Evolutionary conservation across 2,329 filamentous ascomycete species (phyloP), one percentile per base, ranked within the genome.

Genomic region (Ophiosphaerella herpotricha): DNA sequence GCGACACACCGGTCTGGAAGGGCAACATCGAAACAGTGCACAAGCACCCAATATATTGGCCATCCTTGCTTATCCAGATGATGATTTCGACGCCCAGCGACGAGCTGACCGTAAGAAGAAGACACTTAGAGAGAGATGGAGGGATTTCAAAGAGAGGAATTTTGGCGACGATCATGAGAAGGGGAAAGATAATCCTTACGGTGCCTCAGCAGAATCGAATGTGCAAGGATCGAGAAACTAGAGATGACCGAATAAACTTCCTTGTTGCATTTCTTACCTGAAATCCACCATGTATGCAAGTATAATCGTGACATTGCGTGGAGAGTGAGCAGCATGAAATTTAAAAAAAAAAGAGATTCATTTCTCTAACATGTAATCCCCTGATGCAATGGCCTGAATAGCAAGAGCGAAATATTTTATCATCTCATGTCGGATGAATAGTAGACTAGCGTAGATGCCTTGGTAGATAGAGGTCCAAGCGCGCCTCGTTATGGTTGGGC

Each of bases 91-190:
- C 26, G 47, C 47, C 23, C 40, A 54, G 35, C 43, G 51, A 5
- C 43, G 43, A 40, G 47, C 43, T 24, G 44, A 50, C 7, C 47
- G 47, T 8, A 48, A 54, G 26, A 45, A 42, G 7, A 54, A 50
- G 24, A 44, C 47, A 2, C 31, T 54, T n/a, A 43, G 51, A 11
- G 47, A 54, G 35, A 35, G 51, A 23, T 54, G 51, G 51, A 47
- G 45, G 18, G 51, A 39, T 29, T 54, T 54, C 26, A 50, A 45
- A 24, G 47, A 44, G 16, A 39, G 51, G 5, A 54, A 48, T 8
- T 48, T 50, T 31, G 16, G 34, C 2, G 35, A 32, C 7, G 9
- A 29, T 11, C 43, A 42, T 34, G 40, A 38, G 13, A 14, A 39
- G 11, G 51, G 42, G 2, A 21, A 41, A 7, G 40, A 39, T 2